phyloP scores from a whole-genome alignment of 179 eudicot species.

The Silene coronaria region DNA sequence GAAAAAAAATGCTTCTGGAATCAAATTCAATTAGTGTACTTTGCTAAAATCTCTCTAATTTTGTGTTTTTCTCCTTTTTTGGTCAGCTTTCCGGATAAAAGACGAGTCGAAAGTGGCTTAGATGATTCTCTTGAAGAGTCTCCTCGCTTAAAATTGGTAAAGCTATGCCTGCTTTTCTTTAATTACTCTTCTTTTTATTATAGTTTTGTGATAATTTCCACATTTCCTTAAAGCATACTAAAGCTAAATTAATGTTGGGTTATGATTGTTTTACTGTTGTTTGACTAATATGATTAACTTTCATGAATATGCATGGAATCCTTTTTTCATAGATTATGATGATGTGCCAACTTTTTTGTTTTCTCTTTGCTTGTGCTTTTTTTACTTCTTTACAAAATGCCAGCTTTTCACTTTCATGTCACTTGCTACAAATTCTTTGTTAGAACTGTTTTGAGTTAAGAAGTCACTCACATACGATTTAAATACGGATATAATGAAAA shows the following conservation, averaged over 20 bases:
- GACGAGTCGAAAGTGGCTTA: constrained; percentile 39
- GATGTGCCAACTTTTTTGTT: constrained; percentile 28
- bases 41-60: constrained; percentile 6
- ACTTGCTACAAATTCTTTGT: background rate
- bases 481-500: too few relatives aligned
- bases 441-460: too few relatives aligned
- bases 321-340: constrained; percentile 31
- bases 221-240: constrained; percentile 20
- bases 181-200: constrained; percentile 23
- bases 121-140: constrained; percentile 48
- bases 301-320: constrained; percentile 29
- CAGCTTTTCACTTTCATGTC: constrained; percentile 11
- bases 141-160: constrained; percentile 59
- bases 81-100: constrained; percentile 76
- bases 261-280: constrained; percentile 17
- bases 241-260: constrained; percentile 17
- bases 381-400: background rate
- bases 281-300: constrained; percentile 17
- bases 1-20: constrained; percentile 11
- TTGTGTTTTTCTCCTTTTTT: constrained; percentile 18
- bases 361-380: constrained; percentile 1
- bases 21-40: constrained; percentile 3
- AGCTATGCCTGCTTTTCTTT: constrained; percentile 19
- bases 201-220: constrained; percentile 16
- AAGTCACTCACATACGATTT: too few relatives aligned